Evolutionary conservation across 495 filamentous ascomycete species (phyloP).

Genomic region (Beverwykella pulmonaria): DNA sequence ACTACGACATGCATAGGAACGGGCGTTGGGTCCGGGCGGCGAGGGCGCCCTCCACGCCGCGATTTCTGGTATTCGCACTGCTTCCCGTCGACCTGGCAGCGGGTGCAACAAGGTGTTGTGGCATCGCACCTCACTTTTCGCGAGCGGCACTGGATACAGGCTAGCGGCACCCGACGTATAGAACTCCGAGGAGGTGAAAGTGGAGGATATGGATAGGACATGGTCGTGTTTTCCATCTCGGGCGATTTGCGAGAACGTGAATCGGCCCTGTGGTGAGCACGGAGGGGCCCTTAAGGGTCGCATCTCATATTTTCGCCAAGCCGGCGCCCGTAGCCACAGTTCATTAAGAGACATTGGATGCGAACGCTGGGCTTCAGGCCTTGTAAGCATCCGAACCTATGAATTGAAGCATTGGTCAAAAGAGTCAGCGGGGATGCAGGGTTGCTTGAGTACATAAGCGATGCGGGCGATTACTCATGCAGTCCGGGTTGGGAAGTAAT

Average conservation of each 20-base stretch:
- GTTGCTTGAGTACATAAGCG: not conserved
- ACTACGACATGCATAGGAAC: not conserved
- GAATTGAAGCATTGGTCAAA: too few species aligned
- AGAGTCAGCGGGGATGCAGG: too few species aligned
- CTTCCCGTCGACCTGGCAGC: slow-evolving; percentile 18
- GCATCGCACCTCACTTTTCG: slow-evolving; percentile 30
- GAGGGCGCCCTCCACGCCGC: slow-evolving; percentile 27
- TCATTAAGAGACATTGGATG: too few species aligned
- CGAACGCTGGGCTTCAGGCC: too few species aligned
- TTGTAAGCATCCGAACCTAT: too few species aligned
- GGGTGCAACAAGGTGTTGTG: slow-evolving; percentile 15
- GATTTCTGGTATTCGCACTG: slow-evolving; percentile 33
- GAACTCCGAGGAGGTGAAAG: not conserved
- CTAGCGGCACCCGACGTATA: slow-evolving; percentile 16
- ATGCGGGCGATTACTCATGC: not conserved
- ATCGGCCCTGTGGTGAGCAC: too few species aligned
- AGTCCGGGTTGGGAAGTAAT: not conserved
- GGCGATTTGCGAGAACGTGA: not conserved
- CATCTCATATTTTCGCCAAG: not conserved
- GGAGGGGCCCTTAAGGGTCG: not conserved
- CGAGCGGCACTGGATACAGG: slow-evolving; percentile 29
- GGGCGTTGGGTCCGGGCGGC: not conserved
- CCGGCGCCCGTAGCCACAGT: too few species aligned
- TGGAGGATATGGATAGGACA: not conserved
- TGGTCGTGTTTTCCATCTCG: not conserved